phyloP scores from a whole-genome alignment of 805 yeast species.

The Cyberlindnera mississippiensis region DNA sequence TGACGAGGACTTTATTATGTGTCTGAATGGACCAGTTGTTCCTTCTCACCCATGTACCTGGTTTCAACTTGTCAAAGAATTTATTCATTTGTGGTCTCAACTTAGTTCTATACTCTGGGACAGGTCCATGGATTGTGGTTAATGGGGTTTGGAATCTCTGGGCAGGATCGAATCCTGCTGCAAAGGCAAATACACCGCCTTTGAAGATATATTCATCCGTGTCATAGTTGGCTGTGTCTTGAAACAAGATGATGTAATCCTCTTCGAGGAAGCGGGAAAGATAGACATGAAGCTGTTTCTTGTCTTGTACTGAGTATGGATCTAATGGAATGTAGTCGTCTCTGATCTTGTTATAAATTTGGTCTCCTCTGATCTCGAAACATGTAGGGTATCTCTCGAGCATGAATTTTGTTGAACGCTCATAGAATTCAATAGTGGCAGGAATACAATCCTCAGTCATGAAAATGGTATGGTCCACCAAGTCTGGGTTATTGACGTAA shows the following conservation, averaged over 20 bases:
- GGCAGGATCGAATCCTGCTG: slow-evolving; percentile 70
- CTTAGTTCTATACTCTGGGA: slow-evolving; percentile 59
- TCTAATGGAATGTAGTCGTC: slow-evolving; percentile 25
- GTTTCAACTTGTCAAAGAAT: slow-evolving; percentile 54
- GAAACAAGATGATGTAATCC: slow-evolving; percentile 48
- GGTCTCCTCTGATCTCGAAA: slow-evolving; percentile 21
- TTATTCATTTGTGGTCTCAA: slow-evolving; percentile 61
- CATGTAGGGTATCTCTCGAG: slow-evolving; percentile 25
- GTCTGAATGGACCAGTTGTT: slow-evolving; percentile 70
- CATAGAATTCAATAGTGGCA: slow-evolving; percentile 25
- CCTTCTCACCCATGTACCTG: slow-evolving; percentile 54
- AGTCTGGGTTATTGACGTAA: slow-evolving; percentile 31
- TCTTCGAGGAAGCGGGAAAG: slow-evolving; percentile 23
- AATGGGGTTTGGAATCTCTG: slow-evolving; percentile 49
- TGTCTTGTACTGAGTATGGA: slow-evolving; percentile 23
- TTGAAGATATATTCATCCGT: slow-evolving; percentile 57
- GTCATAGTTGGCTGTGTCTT: slow-evolving; percentile 32
- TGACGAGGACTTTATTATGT: slow-evolving; percentile 46
- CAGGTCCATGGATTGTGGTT: slow-evolving; percentile 63
- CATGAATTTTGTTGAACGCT: slow-evolving; percentile 23
- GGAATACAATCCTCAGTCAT: slow-evolving; percentile 28
- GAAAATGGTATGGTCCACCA: slow-evolving; percentile 33
- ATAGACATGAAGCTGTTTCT: slow-evolving; percentile 17
- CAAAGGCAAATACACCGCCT: slow-evolving; percentile 57
- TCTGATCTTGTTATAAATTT: slow-evolving; percentile 25